Percentiles rank a stretch among this genome's conserved stretches.
These are phyloP conservation scores for Saccharomycopsis hybrid DNA, from an alignment of 1,139 yeast species.

Conservation along the genomic window DNA sequence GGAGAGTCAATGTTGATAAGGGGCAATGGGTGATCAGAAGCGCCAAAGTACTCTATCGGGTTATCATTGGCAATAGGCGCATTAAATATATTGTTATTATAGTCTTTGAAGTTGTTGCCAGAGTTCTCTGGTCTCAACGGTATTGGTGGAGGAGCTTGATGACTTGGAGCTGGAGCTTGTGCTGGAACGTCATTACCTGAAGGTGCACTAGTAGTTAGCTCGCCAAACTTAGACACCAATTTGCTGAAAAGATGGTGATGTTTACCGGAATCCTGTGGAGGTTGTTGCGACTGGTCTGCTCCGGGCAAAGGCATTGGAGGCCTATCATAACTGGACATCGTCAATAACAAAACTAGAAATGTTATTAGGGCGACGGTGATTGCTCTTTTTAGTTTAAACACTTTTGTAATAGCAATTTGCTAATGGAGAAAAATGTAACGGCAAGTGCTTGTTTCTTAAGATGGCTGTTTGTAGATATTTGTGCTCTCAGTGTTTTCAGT, in stretches of 20 bases:
- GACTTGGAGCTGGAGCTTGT: not conserved
- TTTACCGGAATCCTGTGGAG: not conserved
- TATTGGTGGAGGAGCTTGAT: not conserved
- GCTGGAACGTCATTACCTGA: not conserved
- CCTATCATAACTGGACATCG: conserved; percentile 17
- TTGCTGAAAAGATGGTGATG: conserved; percentile 10
- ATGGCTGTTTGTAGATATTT: no score
- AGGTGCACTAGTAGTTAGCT: not conserved
- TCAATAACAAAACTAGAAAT: not conserved
- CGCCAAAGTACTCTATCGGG: conserved; percentile 16
- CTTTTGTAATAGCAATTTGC: no score
- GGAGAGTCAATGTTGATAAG: conserved; percentile 2
- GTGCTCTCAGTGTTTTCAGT: no score
- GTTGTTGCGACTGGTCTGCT: not conserved
- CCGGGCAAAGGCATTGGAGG: conserved; percentile 20
- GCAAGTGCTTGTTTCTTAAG: no score
- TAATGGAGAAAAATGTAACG: no score
- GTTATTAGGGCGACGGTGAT: not conserved
- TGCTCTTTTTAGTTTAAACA: no score
- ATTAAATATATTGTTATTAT: conserved; percentile 10
- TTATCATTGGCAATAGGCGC: conserved; percentile 11
- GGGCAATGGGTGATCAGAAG: conserved; percentile 15
- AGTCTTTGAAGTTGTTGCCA: not conserved
- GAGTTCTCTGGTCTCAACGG: not conserved
- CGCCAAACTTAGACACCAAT: conserved; percentile 14